These are phyloP conservation scores for Russula abietina DNA, from an alignment of 768 basidiomycete species.

Conservation along the genomic window DNA sequence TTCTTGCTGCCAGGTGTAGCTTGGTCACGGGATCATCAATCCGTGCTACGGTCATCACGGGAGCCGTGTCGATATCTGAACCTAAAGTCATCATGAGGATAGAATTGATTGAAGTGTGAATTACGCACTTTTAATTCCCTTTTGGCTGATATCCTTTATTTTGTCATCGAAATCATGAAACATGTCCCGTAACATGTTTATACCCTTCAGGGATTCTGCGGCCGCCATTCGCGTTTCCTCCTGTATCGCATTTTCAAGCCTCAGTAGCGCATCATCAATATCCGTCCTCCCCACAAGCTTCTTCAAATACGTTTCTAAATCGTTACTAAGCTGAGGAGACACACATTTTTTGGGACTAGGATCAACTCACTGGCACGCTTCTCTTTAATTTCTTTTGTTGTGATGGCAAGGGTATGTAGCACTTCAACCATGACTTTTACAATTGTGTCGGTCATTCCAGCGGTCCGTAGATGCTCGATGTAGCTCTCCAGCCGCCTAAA, in stretches of 20 bases:
- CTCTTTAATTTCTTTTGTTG: not conserved
- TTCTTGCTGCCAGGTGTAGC: not conserved
- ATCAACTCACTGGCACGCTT: not conserved
- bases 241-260: not conserved
- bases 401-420: not conserved
- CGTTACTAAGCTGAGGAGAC: not conserved
- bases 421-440: not conserved
- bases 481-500: not conserved
- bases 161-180: not conserved
- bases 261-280: not conserved
- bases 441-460: not conserved
- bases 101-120: no score
- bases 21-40: not conserved
- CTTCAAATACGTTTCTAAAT: not conserved
- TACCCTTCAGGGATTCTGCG: not conserved
- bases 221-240: not conserved
- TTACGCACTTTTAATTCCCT: not conserved
- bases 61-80: no score
- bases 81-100: no score
- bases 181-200: not conserved
- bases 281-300: not conserved
- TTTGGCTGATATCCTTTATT: not conserved
- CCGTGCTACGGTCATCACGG: not conserved
- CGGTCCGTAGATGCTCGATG: not conserved
- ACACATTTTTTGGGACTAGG: no score